A percentile compares a stretch with the other conserved stretches of the same genome.
These are phyloP conservation scores for Clohesyomyces aquaticus DNA, from an alignment of 495 filamentous ascomycete species.

Conservation along the genomic window DNA sequence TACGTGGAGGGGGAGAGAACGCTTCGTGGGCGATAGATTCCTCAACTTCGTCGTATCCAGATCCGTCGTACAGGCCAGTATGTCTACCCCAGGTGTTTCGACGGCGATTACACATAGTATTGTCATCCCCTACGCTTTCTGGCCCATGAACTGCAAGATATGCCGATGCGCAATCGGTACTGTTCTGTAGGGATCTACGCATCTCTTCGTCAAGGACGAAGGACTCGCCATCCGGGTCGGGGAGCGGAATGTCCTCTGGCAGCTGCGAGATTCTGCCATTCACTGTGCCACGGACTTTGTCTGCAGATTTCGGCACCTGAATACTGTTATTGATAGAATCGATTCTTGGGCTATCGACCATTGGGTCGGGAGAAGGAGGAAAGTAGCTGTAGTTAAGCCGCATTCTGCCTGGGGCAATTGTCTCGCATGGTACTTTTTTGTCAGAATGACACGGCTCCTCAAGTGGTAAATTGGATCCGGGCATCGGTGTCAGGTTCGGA, in stretches of 20 bases:
- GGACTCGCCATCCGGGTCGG: not conserved
- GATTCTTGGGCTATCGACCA: no score
- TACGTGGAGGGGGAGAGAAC: not conserved
- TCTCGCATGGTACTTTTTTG: constrained; percentile 7
- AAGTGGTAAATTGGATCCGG: constrained; percentile 22
- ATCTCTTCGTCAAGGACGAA: constrained; percentile 5
- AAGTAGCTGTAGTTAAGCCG: constrained; percentile 6
- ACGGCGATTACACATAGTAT: not conserved
- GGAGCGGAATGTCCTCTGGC: not conserved
- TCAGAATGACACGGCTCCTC: constrained; percentile 1
- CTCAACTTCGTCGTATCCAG: constrained; percentile 17
- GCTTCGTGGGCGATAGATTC: not conserved
- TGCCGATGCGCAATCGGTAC: not conserved
- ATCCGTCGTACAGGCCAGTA: constrained; percentile 25
- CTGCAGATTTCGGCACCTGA: no score
- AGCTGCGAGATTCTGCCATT: no score
- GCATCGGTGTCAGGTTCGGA: constrained; percentile 24
- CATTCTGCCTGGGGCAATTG: not conserved
- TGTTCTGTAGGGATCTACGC: constrained; percentile 3
- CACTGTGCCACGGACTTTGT: no score
- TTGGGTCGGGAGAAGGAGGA: not conserved
- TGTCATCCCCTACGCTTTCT: not conserved
- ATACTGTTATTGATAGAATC: no score
- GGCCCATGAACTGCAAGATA: constrained; percentile 13
- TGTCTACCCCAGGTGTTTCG: constrained; percentile 22